Conservation (phyloP, 2,329 filamentous ascomycete species). For the Sporothrix protearum region DNA sequence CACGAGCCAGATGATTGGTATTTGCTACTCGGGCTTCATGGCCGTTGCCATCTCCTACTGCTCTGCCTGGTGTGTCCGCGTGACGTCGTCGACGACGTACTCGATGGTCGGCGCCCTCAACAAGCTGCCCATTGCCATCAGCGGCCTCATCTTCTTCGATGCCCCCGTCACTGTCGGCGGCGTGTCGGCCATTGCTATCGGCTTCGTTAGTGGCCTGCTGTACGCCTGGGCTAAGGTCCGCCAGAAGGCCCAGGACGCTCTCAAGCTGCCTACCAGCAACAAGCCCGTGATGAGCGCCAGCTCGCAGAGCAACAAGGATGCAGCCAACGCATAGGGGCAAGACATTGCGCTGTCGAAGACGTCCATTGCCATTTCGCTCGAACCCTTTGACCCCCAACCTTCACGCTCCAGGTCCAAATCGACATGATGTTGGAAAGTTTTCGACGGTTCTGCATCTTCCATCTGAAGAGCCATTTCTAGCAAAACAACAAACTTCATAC, state of each 20-base stretch:
- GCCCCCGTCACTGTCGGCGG: slow-evolving; percentile 89
- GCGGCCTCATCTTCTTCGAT: slow-evolving; percentile 90
- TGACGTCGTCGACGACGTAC: slow-evolving; percentile 96
- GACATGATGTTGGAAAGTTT: neutral
- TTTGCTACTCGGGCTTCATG: slow-evolving; percentile 89
- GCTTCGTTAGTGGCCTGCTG: slow-evolving; percentile 87
- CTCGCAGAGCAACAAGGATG: slow-evolving; percentile 84
- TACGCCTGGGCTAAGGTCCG: slow-evolving; percentile 84
- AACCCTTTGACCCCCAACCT: too few relatives aligned
- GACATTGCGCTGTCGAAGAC: neutral
- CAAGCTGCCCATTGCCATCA: slow-evolving; percentile 93
- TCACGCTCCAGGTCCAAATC: neutral
- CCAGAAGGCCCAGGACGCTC: slow-evolving; percentile 64
- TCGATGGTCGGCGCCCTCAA: slow-evolving; percentile 98
- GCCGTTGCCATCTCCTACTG: slow-evolving; percentile 99
- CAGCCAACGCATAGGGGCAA: slow-evolving; percentile 59
- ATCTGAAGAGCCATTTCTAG: neutral
- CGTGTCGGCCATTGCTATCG: slow-evolving; percentile 84
- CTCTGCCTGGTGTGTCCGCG: slow-evolving; percentile 96
- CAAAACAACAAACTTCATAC: neutral
- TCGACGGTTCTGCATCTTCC: neutral
- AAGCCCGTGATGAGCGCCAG: slow-evolving; percentile 75
- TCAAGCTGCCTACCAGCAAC: slow-evolving; percentile 61
- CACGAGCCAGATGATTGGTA: slow-evolving; percentile 76
- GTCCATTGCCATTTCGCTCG: too few relatives aligned